Conservation (phyloP, 2,329 filamentous ascomycete species). For the Phialocephala sp. region DNA sequence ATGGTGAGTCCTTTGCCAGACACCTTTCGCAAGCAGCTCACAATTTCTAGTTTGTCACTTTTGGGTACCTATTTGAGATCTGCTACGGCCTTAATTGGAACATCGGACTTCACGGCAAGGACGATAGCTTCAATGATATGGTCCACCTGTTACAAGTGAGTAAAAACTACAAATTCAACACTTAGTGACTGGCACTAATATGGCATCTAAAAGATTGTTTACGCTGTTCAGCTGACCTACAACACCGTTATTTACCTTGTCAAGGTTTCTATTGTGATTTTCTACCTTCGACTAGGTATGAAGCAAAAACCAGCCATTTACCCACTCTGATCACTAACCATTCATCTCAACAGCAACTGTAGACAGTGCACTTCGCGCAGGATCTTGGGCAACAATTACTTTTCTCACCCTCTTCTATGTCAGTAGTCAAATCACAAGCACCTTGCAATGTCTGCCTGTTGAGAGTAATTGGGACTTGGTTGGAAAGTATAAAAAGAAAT, state of each 20-base stretch:
- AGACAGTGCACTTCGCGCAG: slow-evolving; percentile 35
- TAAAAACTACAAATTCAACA: neutral
- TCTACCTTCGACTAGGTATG: slow-evolving; percentile 45
- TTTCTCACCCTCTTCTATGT: slow-evolving; percentile 39
- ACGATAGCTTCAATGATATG: slow-evolving; percentile 18
- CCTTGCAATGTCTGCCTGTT: slow-evolving; percentile 43
- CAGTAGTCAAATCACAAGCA: slow-evolving; percentile 38
- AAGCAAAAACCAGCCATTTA: neutral
- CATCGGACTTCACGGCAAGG: slow-evolving; percentile 23
- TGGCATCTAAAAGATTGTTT: slow-evolving; percentile 30
- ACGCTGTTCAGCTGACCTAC: slow-evolving; percentile 44
- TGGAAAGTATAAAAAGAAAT: slow-evolving; percentile 37
- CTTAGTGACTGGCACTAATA: too few species aligned
- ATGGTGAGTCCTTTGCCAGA: slow-evolving; percentile 16
- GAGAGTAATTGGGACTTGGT: slow-evolving; percentile 44
- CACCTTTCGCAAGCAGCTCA: neutral
- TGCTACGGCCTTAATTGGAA: slow-evolving; percentile 24
- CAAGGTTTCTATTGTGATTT: slow-evolving; percentile 44
- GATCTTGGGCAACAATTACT: slow-evolving; percentile 38
- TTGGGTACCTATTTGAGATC: slow-evolving; percentile 29
- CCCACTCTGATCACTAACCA: neutral
- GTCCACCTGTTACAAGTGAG: slow-evolving; percentile 21
- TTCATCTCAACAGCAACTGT: slow-evolving; percentile 32
- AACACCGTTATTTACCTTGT: slow-evolving; percentile 40
- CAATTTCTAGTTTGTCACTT: slow-evolving; percentile 19